phyloP scores from a whole-genome alignment of 805 yeast genomes.

The Myxozyma neglecta region DNA sequence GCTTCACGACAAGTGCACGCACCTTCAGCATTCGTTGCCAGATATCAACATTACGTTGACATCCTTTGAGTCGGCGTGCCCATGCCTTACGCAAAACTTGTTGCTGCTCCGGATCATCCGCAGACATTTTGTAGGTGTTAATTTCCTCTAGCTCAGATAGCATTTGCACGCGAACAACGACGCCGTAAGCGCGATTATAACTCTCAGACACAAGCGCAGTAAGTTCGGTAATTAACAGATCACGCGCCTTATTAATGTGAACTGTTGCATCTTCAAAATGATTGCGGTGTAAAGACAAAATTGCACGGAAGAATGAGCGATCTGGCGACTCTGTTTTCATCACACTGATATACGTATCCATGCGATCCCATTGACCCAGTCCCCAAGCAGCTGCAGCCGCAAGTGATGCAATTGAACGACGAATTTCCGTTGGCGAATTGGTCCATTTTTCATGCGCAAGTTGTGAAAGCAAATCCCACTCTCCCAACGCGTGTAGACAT shows the following conservation, averaged over 20 bases:
- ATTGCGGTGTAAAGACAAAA: constrained; percentile 78
- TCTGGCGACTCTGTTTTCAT: constrained; percentile 94
- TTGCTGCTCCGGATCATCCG: constrained; percentile 79
- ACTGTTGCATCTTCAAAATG: constrained; percentile 77
- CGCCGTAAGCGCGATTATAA: constrained; percentile 94
- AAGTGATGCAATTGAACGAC: constrained; percentile 86
- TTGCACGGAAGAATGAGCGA: constrained; percentile 90
- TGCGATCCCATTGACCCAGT: constrained; percentile 91
- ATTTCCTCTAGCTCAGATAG: constrained; percentile 95
- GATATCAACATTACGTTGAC: constrained; percentile 96
- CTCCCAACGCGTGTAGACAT: constrained; percentile 96
- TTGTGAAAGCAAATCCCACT: constrained; percentile 90
- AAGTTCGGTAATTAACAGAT: constrained; percentile 84
- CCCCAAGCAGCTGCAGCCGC: constrained; percentile 99
- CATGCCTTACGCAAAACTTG: constrained; percentile 83
- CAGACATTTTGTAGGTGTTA: constrained; percentile 79
- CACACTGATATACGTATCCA: constrained; percentile 85
- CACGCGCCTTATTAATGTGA: constrained; percentile 83
- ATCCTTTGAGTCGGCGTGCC: constrained; percentile 88
- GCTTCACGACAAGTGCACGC: constrained; percentile 87
- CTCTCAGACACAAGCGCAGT: constrained; percentile 94
- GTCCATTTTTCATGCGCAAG: constrained; percentile 87
- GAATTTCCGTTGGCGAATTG: constrained; percentile 65
- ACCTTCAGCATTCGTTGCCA: constrained; percentile 97
- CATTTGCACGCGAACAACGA: constrained; percentile 96